Conservation (phyloP, 23 red algal species). For the Chondrus crispus region DNA sequence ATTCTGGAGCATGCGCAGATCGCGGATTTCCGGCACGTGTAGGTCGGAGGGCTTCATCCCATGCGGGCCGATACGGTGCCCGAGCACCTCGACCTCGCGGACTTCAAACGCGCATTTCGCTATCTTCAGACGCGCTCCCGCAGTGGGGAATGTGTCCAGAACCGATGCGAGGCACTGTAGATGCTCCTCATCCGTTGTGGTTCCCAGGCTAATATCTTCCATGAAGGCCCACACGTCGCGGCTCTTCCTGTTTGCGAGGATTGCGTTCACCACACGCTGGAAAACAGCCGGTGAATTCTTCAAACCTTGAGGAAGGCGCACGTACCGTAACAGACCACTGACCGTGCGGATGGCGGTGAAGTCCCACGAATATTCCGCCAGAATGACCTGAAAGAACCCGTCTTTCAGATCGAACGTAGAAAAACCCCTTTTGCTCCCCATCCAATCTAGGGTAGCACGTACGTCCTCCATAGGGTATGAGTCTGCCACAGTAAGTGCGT, state of each 20-base stretch:
- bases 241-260: too few species aligned
- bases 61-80: too few species aligned
- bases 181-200: too few species aligned
- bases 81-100: too few species aligned
- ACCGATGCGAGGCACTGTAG: too few species aligned
- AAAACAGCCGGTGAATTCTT: neutral
- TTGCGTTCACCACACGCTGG: too few species aligned
- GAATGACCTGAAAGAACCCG: conserved; percentile 25
- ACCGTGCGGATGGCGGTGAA: conserved; percentile 24
- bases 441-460: neutral
- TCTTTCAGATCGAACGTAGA: conserved; percentile 35
- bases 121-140: too few species aligned
- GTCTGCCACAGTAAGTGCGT: neutral
- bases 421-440: neutral
- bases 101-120: too few species aligned
- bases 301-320: neutral
- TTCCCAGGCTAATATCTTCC: too few species aligned
- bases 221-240: too few species aligned
- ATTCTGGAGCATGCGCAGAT: neutral
- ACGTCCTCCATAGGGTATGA: conserved; percentile 19
- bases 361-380: neutral
- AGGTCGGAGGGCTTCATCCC: too few species aligned
- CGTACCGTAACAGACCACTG: conserved; percentile 15
- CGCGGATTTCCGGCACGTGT: neutral
- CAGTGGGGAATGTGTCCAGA: too few species aligned